Evolutionary conservation across 2,329 filamentous ascomycete species (phyloP).

Genomic region (Xylariaceae sp.): DNA sequence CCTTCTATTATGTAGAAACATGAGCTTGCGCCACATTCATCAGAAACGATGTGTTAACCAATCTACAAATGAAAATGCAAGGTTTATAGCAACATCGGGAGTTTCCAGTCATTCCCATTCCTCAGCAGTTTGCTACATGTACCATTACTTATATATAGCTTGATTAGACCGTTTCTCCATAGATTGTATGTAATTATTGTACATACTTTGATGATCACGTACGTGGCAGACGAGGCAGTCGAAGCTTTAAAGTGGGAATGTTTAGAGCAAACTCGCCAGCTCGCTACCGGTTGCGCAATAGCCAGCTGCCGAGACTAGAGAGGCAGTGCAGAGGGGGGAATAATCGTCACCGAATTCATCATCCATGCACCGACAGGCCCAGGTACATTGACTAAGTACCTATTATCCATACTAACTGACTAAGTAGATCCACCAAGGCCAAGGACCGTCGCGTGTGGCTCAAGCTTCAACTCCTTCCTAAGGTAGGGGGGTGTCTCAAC

Average conservation of each 20-base stretch:
- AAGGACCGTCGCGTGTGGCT: slow-evolving; percentile 22
- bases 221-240: slow-evolving; percentile 12
- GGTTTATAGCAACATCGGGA: no score
- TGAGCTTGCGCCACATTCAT: no score
- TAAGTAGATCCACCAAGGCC: slow-evolving; percentile 8
- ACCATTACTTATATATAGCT: no score
- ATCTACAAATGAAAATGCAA: no score
- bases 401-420: no score
- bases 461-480: slow-evolving; percentile 18
- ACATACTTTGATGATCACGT: neutral
- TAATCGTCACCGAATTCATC: neutral
- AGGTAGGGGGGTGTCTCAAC: slow-evolving; percentile 17
- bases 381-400: neutral
- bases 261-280: slow-evolving; percentile 4
- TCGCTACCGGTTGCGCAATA: slow-evolving; percentile 15
- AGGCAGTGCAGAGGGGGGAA: slow-evolving; percentile 16
- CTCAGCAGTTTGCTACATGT: no score
- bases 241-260: slow-evolving; percentile 12
- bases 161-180: no score
- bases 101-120: no score
- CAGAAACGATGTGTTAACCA: no score
- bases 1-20: no score
- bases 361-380: neutral
- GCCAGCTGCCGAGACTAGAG: slow-evolving; percentile 10
- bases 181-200: no score